Evolutionary conservation across 345 rosid species (phyloP), one percentile per base, ranked within the genome.

Genomic region (Pugionium dolabratum): DNA sequence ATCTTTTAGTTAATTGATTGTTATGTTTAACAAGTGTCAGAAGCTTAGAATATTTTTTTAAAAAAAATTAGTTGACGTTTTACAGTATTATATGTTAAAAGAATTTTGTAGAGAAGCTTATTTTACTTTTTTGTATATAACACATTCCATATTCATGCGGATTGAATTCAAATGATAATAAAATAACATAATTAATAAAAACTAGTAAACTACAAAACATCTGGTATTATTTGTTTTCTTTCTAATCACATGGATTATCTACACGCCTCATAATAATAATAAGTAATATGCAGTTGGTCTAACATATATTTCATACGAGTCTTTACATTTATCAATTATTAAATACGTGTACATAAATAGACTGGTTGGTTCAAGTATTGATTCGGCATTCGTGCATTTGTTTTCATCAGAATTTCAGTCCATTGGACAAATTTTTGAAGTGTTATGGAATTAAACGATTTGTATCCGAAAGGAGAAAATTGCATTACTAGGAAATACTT

Each of bases 201-300:
- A 29, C 48, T 28, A 10, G 47, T 6, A 18, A 31, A 33, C 3
- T 27, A 50, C 33, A 9, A 57, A 40, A 58, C 36, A 18, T 32
- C 43, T 25, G 25, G 26, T 26, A 26, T 30, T 4, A 43, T 30
- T 51, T 42, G 26, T n/a, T 9, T 45, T 54, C 3, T 25, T 37
- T 39, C 31, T 37, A 71, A 62, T 31, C 36, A 40, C 31, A 71
- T 9, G 57, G 29, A 26, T 46, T 37, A 62, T n/a, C 43, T 39
- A 62, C 64, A 47, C 8, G 68, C 18, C 18, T 44, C 68, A 46
- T 53, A 47, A 48, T 31, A 39, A 18, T 18, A 18, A 18, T 18
- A n/a, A n/a, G n/a, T 48, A 72, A 36, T 29, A 59, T 51, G 76
- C 56, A 73, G 72, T 41, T 51, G 67, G 62, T 73, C 54, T 56